Evolutionary conservation across 345 rosid species (phyloP).

Genomic region (Ceriops zippeliana): DNA sequence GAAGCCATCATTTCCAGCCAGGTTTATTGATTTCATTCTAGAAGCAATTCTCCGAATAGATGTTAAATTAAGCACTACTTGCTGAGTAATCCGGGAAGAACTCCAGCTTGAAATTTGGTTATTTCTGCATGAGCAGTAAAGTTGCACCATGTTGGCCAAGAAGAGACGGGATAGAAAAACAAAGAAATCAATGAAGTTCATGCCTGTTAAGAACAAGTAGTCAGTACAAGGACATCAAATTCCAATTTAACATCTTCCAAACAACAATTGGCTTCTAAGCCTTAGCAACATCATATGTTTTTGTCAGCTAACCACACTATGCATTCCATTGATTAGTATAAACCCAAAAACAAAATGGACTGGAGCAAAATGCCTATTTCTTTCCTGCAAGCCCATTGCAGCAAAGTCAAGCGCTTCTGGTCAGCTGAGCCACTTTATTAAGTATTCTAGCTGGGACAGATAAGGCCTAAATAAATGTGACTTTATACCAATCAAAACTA

Average conservation of each 20-base stretch:
- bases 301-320: too few species aligned
- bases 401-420: too few species aligned
- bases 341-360: neutral
- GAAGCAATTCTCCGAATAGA: slow-evolving; percentile 38
- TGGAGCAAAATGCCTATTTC: too few species aligned
- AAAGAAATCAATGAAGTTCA: slow-evolving; percentile 76
- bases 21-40: slow-evolving; percentile 48
- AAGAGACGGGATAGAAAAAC: slow-evolving; percentile 55
- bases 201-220: slow-evolving; percentile 46
- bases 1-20: slow-evolving; percentile 30
- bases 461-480: too few species aligned
- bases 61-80: slow-evolving; percentile 48
- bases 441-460: too few species aligned
- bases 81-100: slow-evolving; percentile 36
- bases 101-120: slow-evolving; percentile 20
- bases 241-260: neutral
- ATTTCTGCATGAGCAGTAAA: slow-evolving; percentile 22
- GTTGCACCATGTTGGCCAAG: slow-evolving; percentile 49
- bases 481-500: too few species aligned
- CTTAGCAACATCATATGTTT: neutral
- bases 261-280: neutral
- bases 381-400: too few species aligned
- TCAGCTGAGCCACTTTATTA: too few species aligned
- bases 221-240: neutral
- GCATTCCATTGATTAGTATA: neutral